Base-by-base conservation (phyloP, 257 asterid species). In the Fraxinus quadrangulata region DNA sequence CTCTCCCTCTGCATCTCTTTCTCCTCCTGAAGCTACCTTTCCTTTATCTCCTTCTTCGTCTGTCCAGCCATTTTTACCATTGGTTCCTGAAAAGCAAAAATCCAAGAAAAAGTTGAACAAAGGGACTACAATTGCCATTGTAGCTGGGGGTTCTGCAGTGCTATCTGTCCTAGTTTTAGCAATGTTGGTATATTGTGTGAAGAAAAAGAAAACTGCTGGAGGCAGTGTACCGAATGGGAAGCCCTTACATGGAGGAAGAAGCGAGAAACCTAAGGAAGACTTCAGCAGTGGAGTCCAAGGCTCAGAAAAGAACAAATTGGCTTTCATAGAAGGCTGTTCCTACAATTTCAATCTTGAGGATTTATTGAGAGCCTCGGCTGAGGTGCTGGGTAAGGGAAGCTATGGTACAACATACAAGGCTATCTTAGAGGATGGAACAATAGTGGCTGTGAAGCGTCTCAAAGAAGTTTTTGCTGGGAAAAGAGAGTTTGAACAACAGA, bases 311-410 rank as follows among this genome's bases (percentile, higher is more conserved):
- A 91, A 91, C 89, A 88, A 85, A 73, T 30, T 91, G 84, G 77
- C 85, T 49, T 91, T 91, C 90, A 82, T 91, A 56, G 79, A 82
- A 72, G 88, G 86, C 7, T 70, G 81, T 70, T 78, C 90, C 23
- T 78, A 77, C 47, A 87, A 70, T 77, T 91, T 89, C 76, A 91
- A 89, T 82, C 94, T 91, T 19, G 97, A 89, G 84, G 94, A 89
- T 86, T 65, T 91, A 78, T 67, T 91, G 82, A 84, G 94, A 82
- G 97, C 97, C 81, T 91, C 97, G 1, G 94, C 97, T 10, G 94
- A 91, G 82, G 94, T 91, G 34, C 84, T 91, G 28, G 97, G 97
- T 24, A 91, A 90, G 84, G 97, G 97, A 73, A 80, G 82, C 67
- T 81, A 81, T 39, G 97, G 97, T n/a, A 88, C 97, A 63, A 87